Percentiles rank a stretch among this genome's conserved stretches.
Conservation (phyloP, 768 basidiomycete species). For the Tricholoma sp. region DNA sequence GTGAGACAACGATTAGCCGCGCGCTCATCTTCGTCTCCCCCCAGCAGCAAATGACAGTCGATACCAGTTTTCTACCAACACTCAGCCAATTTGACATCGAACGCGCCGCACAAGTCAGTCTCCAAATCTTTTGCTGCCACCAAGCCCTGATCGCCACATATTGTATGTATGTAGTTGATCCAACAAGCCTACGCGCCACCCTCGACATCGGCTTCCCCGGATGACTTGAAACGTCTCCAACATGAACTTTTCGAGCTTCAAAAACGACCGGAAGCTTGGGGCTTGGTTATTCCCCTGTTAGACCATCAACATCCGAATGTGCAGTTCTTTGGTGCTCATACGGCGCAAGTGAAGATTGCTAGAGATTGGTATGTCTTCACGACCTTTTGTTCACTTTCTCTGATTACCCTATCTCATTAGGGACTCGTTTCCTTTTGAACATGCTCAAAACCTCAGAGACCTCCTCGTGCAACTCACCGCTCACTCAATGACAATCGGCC, state of each 20-base stretch:
- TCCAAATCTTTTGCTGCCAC: conserved; percentile 10
- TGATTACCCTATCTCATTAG: conserved; percentile 36
- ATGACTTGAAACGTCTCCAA: conserved; percentile 59
- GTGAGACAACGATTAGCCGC: too few relatives aligned
- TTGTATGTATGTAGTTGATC: conserved; percentile 65
- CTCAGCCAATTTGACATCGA: conserved; percentile 48
- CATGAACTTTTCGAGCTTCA: conserved; percentile 74
- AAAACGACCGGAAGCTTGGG: conserved; percentile 78
- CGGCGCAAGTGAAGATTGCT: conserved; percentile 88
- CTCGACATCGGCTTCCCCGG: conserved; percentile 42
- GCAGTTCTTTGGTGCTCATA: conserved; percentile 94
- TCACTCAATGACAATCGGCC: conserved; percentile 53
- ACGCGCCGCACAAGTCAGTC: conserved; percentile 55
- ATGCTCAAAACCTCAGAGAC: conserved; percentile 54
- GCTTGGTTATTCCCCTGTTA: conserved; percentile 72
- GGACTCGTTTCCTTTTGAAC: conserved; percentile 61
- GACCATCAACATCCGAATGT: conserved; percentile 73
- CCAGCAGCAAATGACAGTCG: conserved; percentile 26
- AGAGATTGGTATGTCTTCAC: conserved; percentile 81
- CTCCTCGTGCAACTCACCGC: conserved; percentile 67
- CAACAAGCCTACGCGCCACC: conserved; percentile 59
- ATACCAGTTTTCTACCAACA: conserved; percentile 45
- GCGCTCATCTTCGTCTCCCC: too few relatives aligned
- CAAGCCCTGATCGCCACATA: not conserved
- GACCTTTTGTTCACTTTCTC: too few relatives aligned